Evolutionary conservation across 2,329 filamentous ascomycete species (phyloP).

Genomic region (Scytalidium lignicola): DNA sequence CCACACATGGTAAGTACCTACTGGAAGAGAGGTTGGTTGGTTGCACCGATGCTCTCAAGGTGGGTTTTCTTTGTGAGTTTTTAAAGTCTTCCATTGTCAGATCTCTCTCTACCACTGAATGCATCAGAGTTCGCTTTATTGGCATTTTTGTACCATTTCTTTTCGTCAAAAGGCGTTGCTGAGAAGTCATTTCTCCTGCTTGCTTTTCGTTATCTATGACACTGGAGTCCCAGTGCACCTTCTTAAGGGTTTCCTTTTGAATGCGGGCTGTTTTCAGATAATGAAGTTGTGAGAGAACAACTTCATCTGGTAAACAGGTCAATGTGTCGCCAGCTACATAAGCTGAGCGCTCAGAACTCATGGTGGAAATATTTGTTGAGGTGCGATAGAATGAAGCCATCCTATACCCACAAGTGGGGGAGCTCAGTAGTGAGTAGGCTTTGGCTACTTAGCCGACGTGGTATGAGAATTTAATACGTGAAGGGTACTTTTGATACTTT

Average conservation of each 20-base stretch:
- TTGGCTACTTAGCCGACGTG: neutral
- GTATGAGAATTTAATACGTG: neutral
- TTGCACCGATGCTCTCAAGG: neutral
- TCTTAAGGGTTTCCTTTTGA: conserved; percentile 6
- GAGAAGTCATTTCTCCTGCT: neutral
- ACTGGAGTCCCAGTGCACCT: conserved; percentile 14
- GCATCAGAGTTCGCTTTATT: neutral
- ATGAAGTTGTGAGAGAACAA: neutral
- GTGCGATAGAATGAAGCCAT: neutral
- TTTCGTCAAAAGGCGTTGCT: neutral
- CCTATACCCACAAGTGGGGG: neutral
- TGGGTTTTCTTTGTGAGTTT: neutral
- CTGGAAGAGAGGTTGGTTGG: conserved; percentile 6
- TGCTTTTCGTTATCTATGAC: conserved; percentile 11
- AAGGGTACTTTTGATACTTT: neutral
- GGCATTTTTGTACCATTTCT: neutral
- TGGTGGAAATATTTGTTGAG: neutral
- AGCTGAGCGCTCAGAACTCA: neutral
- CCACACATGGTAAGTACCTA: neutral
- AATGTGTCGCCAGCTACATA: neutral
- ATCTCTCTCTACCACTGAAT: neutral
- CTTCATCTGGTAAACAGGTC: neutral
- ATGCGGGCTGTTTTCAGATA: neutral
- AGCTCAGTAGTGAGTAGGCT: neutral
- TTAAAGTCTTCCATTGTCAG: neutral